These are phyloP conservation scores for Gigaspora rosea DNA, from an alignment of 192 early-diverging fungal genomes.

Conservation along the genomic window DNA sequence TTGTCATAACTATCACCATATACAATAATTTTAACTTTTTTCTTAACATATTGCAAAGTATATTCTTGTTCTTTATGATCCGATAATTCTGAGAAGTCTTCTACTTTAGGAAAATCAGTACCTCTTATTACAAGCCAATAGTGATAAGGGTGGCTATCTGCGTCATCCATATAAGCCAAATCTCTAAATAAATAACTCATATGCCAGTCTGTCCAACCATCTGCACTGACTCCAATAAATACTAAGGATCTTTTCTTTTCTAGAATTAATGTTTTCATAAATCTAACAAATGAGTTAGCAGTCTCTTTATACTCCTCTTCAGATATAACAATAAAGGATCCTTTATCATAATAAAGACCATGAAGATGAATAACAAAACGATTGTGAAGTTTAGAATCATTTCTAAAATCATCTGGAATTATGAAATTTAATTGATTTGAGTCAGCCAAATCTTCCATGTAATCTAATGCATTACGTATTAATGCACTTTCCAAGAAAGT, in stretches of 20 bases:
- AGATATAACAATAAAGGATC: background rate
- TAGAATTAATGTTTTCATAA: background rate
- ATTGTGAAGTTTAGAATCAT: background rate
- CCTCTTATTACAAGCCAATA: background rate
- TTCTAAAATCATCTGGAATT: background rate
- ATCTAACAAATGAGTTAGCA: background rate
- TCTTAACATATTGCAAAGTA: background rate
- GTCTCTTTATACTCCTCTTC: background rate
- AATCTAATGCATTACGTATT: background rate
- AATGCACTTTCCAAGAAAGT: background rate
- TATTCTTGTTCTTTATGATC: background rate
- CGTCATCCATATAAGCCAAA: background rate
- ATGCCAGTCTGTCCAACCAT: background rate
- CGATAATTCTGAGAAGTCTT: background rate
- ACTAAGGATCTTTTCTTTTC: background rate
- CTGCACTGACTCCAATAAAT: background rate
- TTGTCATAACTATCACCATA: background rate
- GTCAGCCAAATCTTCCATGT: background rate
- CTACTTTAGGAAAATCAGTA: background rate
- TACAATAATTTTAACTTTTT: background rate
- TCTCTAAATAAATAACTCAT: background rate
- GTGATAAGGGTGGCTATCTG: background rate
- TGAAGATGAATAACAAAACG: conserved; percentile 1
- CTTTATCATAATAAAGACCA: conserved; percentile 3
- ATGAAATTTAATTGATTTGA: background rate